Evolutionary conservation across 2,329 filamentous ascomycete species (phyloP).

Genomic region (Chrysoporthe puriensis): DNA sequence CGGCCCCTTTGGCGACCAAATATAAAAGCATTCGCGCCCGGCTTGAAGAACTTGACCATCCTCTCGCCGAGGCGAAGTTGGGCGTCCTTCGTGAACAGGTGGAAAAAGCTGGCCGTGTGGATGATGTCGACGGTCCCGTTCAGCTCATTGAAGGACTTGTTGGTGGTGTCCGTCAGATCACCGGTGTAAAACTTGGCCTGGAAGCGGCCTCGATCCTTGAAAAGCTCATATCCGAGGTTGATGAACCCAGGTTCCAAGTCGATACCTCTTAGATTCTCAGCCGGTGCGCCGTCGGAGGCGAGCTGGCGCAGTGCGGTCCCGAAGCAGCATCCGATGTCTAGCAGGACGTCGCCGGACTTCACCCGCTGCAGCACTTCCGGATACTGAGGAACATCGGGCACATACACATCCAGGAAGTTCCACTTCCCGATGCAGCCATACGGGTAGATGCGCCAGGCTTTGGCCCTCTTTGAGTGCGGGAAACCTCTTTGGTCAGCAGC

Average conservation of each 20-base stretch:
- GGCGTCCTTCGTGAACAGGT: conserved; percentile 37
- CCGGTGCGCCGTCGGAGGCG: conserved; percentile 43
- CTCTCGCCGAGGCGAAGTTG: conserved; percentile 35
- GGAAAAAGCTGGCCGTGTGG: conserved; percentile 39
- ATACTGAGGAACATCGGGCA: conserved; percentile 40
- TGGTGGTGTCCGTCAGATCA: conserved; percentile 33
- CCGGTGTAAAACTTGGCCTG: conserved; percentile 32
- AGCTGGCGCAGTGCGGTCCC: conserved; percentile 50
- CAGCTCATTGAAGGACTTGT: conserved; percentile 26
- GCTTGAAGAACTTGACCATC: conserved; percentile 35
- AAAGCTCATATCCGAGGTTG: conserved; percentile 40
- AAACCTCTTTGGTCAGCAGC: not conserved
- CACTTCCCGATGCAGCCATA: conserved; percentile 46
- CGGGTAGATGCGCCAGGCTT: conserved; percentile 42
- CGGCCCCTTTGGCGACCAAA: conserved; percentile 37
- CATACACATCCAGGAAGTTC: conserved; percentile 43
- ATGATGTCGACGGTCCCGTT: conserved; percentile 36
- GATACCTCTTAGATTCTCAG: conserved; percentile 42
- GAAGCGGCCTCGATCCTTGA: conserved; percentile 36
- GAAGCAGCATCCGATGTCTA: conserved; percentile 50
- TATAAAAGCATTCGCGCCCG: conserved; percentile 31
- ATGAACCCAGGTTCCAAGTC: conserved; percentile 43
- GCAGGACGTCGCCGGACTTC: conserved; percentile 34
- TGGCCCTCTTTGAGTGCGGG: conserved; percentile 36
- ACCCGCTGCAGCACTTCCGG: conserved; percentile 36